Evolutionary conservation across 2,329 filamentous ascomycete species (phyloP).

Genomic region (Tolypocladium inflatum): DNA sequence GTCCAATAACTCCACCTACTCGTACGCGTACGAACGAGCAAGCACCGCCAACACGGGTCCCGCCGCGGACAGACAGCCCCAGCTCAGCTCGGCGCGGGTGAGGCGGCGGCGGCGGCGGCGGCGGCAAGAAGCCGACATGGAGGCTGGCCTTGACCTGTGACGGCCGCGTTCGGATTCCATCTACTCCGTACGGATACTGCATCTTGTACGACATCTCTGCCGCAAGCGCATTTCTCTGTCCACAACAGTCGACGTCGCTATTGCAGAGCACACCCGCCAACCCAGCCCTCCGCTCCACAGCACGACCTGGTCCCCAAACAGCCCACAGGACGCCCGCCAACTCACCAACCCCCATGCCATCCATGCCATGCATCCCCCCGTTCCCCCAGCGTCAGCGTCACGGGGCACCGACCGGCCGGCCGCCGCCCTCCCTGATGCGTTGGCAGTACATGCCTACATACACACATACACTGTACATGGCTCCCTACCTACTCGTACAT

Average conservation of each 20-base stretch:
- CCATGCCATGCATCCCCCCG: not conserved
- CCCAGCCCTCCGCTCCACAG: not conserved
- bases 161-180: not conserved
- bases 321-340: not conserved
- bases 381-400: not conserved
- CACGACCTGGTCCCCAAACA: no score
- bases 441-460: constrained; percentile 2
- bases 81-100: not conserved
- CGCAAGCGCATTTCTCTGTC: no score
- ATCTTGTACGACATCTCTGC: no score
- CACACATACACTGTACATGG: not conserved
- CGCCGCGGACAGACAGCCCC: not conserved
- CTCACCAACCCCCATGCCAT: not conserved
- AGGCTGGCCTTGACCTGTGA: not conserved
- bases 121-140: no score
- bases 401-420: not conserved
- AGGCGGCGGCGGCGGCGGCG: no score
- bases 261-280: not conserved
- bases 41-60: not conserved
- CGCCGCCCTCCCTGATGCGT: constrained; percentile 8
- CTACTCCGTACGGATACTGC: no score
- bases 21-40: not conserved
- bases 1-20: no score
- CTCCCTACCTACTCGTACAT: not conserved
- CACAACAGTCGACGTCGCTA: no score